Base-by-base conservation (phyloP, 139 green algal species). In the Pleodorina starrii region DNA sequence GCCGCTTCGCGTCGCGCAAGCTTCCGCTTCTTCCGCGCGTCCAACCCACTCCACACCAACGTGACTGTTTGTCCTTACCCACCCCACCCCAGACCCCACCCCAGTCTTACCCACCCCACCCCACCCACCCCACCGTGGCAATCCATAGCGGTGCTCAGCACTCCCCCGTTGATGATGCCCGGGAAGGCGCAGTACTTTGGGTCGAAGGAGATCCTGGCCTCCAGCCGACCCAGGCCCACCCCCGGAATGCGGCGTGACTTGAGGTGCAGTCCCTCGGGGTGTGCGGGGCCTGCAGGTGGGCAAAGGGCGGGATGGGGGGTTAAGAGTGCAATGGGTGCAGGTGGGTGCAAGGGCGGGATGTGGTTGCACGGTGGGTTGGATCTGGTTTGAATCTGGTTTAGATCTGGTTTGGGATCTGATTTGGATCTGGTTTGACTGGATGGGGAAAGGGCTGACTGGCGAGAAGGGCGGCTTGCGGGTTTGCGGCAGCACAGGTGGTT, bases 131-230 rank as follows among this genome's bases (percentile, higher is more conserved):
- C 94, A 77, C 91, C 91, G 72, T 98, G 96, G 90, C 96, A 98
- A 91, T 98, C 96, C 66, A 98, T 94, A 29, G 97, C 42, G 2
- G 94, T 94, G 35, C 89, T 93, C 0, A 98, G 82, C 29, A 97
- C 91, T 68, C 96, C 96, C 5, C 96, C 96, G 86, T 97, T 97
- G 27, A 98, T 83, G 43, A 98, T 97, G 82, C 96, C 95, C 5
- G 95, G 95, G 81, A 96, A 97, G 66, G 94, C 94, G 63, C 92
- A 94, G 90, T 97, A 97, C 44, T 91, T 89, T 19, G 74, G 35
- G 21, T 36, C 25, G 36, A 94, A 77, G 10, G 40, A 57, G 4
- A 96, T 74, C 1, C 59, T 77, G 3, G 93, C 96, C 66, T 96
- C 90, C 50, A 98, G 92, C 2, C 96, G 96, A 27, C 81, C 60